A percentile compares a stretch with the other conserved stretches of the same genome.
These are phyloP conservation scores for Podila verticillata DNA, from an alignment of 192 early-diverging fungal genomes.

Conservation along the genomic window DNA sequence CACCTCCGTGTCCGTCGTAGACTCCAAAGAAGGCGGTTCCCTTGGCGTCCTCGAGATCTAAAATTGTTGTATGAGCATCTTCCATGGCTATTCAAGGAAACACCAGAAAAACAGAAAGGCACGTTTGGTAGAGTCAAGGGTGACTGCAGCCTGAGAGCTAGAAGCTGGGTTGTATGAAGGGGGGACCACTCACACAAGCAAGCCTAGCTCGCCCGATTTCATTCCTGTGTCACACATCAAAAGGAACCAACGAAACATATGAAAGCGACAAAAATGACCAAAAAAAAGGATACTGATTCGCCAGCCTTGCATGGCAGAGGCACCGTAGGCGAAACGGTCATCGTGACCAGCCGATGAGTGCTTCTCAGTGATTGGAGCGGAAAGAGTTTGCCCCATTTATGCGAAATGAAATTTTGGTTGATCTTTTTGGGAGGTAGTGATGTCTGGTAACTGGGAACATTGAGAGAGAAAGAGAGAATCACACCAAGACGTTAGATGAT, in stretches of 20 bases:
- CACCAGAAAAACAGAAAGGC: not conserved
- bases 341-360: slow-evolving; percentile 78
- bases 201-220: not conserved
- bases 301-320: slow-evolving; percentile 98
- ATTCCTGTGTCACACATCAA: not conserved
- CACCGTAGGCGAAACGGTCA: slow-evolving; percentile 81
- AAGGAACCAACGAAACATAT: not conserved
- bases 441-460: too few relatives aligned
- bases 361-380: slow-evolving; percentile 92
- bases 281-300: slow-evolving; percentile 72
- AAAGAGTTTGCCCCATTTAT: slow-evolving; percentile 96
- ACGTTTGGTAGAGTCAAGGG: not conserved
- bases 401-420: not conserved
- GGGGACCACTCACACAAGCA: not conserved
- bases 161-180: not conserved
- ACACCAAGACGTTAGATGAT: too few relatives aligned
- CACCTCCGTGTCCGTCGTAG: slow-evolving; percentile 95
- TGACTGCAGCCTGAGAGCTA: not conserved
- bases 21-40: slow-evolving; percentile 92
- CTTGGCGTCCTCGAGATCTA: slow-evolving; percentile 73
- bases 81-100: slow-evolving; percentile 83
- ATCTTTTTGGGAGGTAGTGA: not conserved
- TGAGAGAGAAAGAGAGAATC: too few relatives aligned
- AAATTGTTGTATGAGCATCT: slow-evolving; percentile 92
- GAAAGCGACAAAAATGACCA: slow-evolving; percentile 3